These are phyloP conservation scores for Agrocybe praecox DNA, from an alignment of 768 basidiomycete species.

Conservation along the genomic window DNA sequence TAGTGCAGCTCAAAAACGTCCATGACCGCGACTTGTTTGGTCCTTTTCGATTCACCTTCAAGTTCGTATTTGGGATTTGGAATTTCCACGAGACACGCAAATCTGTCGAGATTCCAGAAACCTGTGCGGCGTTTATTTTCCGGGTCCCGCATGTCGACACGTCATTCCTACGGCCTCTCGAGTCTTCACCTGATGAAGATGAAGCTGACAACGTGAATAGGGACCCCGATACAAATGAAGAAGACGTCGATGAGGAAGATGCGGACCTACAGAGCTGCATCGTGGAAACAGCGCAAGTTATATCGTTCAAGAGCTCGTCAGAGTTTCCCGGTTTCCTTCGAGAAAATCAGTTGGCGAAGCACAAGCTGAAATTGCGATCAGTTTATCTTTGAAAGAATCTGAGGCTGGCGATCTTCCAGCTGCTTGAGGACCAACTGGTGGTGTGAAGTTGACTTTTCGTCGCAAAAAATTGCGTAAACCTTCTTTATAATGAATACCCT, in stretches of 20 bases:
- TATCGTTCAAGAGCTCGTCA: neutral
- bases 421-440: too few relatives aligned
- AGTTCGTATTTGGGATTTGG: slow-evolving; percentile 15
- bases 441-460: too few relatives aligned
- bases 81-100: neutral
- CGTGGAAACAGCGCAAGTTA: neutral
- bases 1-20: slow-evolving; percentile 6
- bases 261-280: neutral
- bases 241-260: neutral
- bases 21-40: slow-evolving; percentile 4
- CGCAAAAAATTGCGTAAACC: too few relatives aligned
- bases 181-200: neutral
- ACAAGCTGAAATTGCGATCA: neutral
- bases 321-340: neutral
- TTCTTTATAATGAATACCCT: too few relatives aligned
- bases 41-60: slow-evolving; percentile 2
- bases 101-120: neutral
- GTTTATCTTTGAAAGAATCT: neutral
- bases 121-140: neutral
- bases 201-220: neutral
- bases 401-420: too few relatives aligned
- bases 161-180: neutral
- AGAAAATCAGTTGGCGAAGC: neutral
- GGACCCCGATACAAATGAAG: neutral
- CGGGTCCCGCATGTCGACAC: neutral